Percentiles rank a stretch among this genome's conserved stretches.
Evolutionary conservation across 352 stramenopile genomes (phyloP).

Genomic region (Pythium coloratum): DNA sequence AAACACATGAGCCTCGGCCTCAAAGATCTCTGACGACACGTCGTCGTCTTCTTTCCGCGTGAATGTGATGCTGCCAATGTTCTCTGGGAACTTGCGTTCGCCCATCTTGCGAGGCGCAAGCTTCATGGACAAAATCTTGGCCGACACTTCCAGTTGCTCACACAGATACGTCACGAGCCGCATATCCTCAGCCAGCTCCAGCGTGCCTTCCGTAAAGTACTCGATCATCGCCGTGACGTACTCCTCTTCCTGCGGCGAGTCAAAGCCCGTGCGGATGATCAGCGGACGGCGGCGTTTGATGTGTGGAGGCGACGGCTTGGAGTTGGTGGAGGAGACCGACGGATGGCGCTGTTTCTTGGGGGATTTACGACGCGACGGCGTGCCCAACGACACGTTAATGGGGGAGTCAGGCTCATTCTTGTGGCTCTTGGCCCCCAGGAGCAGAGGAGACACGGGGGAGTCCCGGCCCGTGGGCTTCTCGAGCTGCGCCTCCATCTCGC

Average conservation of each 20-base stretch:
- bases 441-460: constrained; percentile 10
- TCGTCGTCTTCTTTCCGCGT: constrained; percentile 39
- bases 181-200: constrained; percentile 56
- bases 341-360: constrained; percentile 13
- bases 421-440: neutral
- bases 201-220: constrained; percentile 57
- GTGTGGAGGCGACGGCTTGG: constrained; percentile 20
- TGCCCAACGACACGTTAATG: constrained; percentile 9
- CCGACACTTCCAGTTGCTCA: constrained; percentile 49
- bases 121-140: constrained; percentile 72
- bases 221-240: constrained; percentile 61
- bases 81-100: constrained; percentile 58
- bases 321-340: constrained; percentile 15
- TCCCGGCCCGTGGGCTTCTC: neutral
- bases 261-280: constrained; percentile 78
- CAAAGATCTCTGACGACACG: constrained; percentile 48
- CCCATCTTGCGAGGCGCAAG: constrained; percentile 50
- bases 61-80: constrained; percentile 58
- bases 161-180: constrained; percentile 60
- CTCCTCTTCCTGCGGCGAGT: constrained; percentile 59
- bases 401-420: constrained; percentile 1
- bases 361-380: constrained; percentile 19
- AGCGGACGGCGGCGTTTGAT: constrained; percentile 46
- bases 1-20: constrained; percentile 46
- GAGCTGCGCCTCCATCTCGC: constrained; percentile 9